These are phyloP conservation scores for Dacryopinax primogenitus DNA, from an alignment of 768 basidiomycete genomes.

Conservation along the genomic window DNA sequence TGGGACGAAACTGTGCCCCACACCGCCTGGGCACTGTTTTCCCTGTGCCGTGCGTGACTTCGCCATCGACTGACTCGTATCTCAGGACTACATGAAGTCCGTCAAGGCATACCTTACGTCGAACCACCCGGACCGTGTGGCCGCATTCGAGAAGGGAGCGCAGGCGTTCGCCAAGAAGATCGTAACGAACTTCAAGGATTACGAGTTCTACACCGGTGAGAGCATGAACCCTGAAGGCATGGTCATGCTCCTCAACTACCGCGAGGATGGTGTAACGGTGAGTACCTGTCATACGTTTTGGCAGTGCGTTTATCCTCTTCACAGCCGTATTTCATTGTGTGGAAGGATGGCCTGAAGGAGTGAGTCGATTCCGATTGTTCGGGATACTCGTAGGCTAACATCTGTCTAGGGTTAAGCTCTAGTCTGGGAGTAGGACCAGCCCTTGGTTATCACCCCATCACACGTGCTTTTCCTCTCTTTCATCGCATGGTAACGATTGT, in stretches of 20 bases:
- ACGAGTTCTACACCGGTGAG: conserved; percentile 54
- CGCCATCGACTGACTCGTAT: not conserved
- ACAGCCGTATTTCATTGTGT: conserved; percentile 81
- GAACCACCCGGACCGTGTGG: conserved; percentile 46
- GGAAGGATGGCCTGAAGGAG: conserved; percentile 87
- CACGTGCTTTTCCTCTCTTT: not conserved
- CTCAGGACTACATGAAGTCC: conserved; percentile 84
- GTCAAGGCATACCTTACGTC: conserved; percentile 55
- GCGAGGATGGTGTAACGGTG: conserved; percentile 40
- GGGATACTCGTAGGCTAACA: not conserved
- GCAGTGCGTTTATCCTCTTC: not conserved
- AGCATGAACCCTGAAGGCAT: conserved; percentile 78
- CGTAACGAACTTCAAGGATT: conserved; percentile 80
- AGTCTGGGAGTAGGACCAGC: not conserved
- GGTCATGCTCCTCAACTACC: conserved; percentile 90
- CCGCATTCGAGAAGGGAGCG: conserved; percentile 73
- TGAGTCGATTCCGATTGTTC: not conserved
- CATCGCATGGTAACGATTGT: not conserved
- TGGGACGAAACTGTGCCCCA: too few species aligned
- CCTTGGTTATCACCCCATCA: not conserved
- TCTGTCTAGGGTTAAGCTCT: not conserved
- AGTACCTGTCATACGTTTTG: conserved; percentile 21
- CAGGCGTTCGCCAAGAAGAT: conserved; percentile 73
- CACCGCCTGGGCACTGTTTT: too few species aligned
- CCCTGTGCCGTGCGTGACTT: too few species aligned